These are phyloP conservation scores for Trebouxia sp. DNA, from an alignment of 139 green algal genomes.

Conservation along the genomic window DNA sequence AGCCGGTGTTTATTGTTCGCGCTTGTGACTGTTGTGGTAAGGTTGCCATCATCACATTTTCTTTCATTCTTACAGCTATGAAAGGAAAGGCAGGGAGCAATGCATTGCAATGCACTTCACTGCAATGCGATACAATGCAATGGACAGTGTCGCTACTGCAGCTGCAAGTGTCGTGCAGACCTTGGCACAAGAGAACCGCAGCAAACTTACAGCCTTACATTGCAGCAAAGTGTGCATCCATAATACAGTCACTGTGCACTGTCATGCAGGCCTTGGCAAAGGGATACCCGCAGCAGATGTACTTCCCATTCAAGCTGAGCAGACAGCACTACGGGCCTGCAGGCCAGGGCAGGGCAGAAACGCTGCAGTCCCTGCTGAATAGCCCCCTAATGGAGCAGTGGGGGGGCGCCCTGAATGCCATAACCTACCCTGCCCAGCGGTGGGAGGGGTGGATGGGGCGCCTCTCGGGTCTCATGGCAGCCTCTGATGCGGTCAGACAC, in stretches of 20 bases:
- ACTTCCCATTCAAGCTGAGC: conserved; percentile 50
- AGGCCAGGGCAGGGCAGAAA: conserved; percentile 3
- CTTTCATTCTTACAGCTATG: too few species aligned
- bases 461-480: neutral
- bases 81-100: too few species aligned
- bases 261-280: conserved; percentile 37
- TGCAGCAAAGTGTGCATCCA: neutral
- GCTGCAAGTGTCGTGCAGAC: too few species aligned
- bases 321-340: conserved; percentile 32
- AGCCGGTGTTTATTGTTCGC: too few species aligned
- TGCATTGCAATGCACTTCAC: too few species aligned
- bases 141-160: too few species aligned
- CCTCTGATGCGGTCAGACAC: neutral
- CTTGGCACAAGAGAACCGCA: too few species aligned
- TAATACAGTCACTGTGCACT: too few species aligned
- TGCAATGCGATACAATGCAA: too few species aligned
- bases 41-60: too few species aligned
- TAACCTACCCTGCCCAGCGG: conserved; percentile 49
- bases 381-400: conserved; percentile 38
- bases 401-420: conserved; percentile 44
- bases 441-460: conserved; percentile 37
- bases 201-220: too few species aligned
- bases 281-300: conserved; percentile 53
- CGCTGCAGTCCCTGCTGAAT: conserved; percentile 31
- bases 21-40: too few species aligned